A percentile compares a stretch with the other conserved stretches of the same genome.
These are phyloP conservation scores for Colletotrichum agaves DNA, from an alignment of 2,329 filamentous ascomycete species.

Conservation along the genomic window DNA sequence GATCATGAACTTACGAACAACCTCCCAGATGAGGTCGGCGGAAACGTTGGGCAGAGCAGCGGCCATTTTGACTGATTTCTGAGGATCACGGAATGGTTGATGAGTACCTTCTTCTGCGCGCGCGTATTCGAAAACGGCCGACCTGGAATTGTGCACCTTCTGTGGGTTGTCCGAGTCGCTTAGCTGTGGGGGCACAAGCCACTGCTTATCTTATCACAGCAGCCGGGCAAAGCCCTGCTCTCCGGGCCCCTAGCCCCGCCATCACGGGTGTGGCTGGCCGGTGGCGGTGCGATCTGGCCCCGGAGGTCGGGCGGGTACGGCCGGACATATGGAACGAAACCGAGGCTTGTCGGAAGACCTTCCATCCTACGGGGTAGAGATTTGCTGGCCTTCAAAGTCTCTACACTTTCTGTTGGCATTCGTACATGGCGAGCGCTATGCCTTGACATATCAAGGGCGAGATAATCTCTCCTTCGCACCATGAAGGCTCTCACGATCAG, in stretches of 20 bases:
- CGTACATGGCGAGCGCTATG: too few species aligned
- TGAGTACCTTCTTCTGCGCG: constrained; percentile 34
- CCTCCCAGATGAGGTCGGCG: constrained; percentile 92
- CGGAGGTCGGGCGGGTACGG: not conserved
- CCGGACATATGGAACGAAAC: not conserved
- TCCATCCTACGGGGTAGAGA: too few species aligned
- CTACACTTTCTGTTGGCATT: too few species aligned
- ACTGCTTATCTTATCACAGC: constrained; percentile 11
- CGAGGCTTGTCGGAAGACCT: too few species aligned
- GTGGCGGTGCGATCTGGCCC: constrained; percentile 16
- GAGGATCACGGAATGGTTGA: constrained; percentile 45
- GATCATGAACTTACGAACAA: constrained; percentile 79
- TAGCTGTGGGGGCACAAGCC: constrained; percentile 37
- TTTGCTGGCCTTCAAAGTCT: too few species aligned
- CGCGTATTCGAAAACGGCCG: not conserved
- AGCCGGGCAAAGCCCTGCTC: constrained; percentile 34
- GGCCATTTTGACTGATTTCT: constrained; percentile 64
- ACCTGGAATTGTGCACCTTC: too few species aligned
- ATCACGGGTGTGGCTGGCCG: constrained; percentile 26
- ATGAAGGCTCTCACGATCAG: too few species aligned
- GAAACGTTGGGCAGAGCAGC: constrained; percentile 78
- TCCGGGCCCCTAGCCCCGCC: not conserved
- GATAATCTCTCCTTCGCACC: too few species aligned
- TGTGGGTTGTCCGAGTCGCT: constrained; percentile 41
- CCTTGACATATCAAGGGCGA: too few species aligned